Evolutionary conservation across 1,139 yeast species (phyloP).

Genomic region (Debaryomyces sp.): DNA sequence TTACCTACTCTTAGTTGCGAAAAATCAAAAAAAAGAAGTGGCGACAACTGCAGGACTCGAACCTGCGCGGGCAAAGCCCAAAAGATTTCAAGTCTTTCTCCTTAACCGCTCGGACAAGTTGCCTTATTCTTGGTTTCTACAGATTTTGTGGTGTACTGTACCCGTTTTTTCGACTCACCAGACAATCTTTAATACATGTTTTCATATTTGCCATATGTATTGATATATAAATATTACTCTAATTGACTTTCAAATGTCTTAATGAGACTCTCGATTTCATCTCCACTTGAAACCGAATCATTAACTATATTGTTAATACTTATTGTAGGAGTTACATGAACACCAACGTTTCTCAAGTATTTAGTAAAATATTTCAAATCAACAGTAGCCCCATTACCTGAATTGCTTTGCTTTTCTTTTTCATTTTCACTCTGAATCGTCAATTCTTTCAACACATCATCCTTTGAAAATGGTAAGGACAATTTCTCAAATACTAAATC

Average conservation of each 20-base stretch:
- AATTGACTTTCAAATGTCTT: constrained; percentile 24
- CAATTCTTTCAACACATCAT: constrained; percentile 38
- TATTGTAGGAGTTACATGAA: constrained; percentile 87
- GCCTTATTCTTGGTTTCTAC: constrained; percentile 25
- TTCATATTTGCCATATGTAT: not conserved
- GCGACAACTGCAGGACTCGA: constrained; percentile 62
- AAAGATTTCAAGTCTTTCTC: constrained; percentile 60
- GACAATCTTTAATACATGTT: too few species aligned
- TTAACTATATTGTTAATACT: constrained; percentile 65
- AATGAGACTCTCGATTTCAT: constrained; percentile 35
- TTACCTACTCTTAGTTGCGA: too few species aligned
- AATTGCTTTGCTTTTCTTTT: constrained; percentile 42
- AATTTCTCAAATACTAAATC: constrained; percentile 46
- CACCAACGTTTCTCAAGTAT: constrained; percentile 74
- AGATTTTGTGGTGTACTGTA: not conserved
- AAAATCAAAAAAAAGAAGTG: constrained; percentile 23
- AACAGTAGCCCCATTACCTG: constrained; percentile 58
- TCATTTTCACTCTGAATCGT: constrained; percentile 24
- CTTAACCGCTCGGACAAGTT: constrained; percentile 62
- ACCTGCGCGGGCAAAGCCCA: constrained; percentile 65
- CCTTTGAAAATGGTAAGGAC: constrained; percentile 38
- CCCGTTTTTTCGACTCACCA: not conserved
- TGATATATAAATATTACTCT: not conserved
- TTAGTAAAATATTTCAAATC: constrained; percentile 77
- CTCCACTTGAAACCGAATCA: constrained; percentile 41